Evolutionary conservation across 768 basidiomycete species (phyloP).

Genomic region (Sarcodon sp.): DNA sequence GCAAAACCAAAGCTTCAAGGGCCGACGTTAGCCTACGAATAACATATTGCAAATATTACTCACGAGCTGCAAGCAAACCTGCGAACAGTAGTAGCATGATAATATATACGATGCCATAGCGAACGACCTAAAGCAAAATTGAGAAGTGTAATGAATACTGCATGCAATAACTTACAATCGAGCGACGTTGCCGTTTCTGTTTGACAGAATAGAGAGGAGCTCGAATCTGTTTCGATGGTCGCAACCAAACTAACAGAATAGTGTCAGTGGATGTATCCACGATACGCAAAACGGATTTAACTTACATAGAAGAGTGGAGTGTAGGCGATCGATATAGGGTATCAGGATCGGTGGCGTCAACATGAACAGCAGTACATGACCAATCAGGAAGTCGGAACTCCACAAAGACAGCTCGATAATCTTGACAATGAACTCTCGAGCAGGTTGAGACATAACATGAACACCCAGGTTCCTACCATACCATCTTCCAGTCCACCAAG

Average conservation of each 20-base stretch:
- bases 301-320: conserved; percentile 86
- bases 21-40: too few species aligned
- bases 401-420: conserved; percentile 92
- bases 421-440: conserved; percentile 95
- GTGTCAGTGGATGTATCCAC: conserved; percentile 9
- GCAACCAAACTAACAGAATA: conserved; percentile 67
- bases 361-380: conserved; percentile 83
- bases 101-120: conserved; percentile 73
- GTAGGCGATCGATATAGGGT: conserved; percentile 85
- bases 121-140: conserved; percentile 44
- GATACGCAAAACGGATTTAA: conserved; percentile 6
- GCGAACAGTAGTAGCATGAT: conserved; percentile 56
- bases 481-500: conserved; percentile 99
- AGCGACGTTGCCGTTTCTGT: conserved; percentile 79
- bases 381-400: conserved; percentile 87
- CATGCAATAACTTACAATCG: conserved; percentile 48
- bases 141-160: conserved; percentile 4
- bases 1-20: background rate
- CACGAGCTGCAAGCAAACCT: conserved; percentile 68
- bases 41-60: conserved; percentile 17
- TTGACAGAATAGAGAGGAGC: conserved; percentile 85
- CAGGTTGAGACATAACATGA: conserved; percentile 94
- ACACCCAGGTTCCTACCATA: conserved; percentile 87
- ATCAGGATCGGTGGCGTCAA: conserved; percentile 79
- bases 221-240: conserved; percentile 88